Percentiles rank a stretch among this genome's conserved stretches.
Evolutionary conservation across 768 basidiomycete genomes (phyloP).

Genomic region (Agrocybe praecox): DNA sequence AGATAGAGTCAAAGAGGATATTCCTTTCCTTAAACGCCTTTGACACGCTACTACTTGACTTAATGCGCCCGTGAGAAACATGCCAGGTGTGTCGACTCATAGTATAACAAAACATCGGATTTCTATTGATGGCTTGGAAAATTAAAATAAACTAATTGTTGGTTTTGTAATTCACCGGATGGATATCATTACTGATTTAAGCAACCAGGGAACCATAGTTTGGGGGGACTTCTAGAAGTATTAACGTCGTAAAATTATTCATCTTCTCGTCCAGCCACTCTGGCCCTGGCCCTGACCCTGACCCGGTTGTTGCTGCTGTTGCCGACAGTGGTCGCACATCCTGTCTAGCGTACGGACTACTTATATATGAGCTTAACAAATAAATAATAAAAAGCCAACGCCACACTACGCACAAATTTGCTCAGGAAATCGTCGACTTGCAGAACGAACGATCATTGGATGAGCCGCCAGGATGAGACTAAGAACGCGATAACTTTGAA

Average conservation of each 20-base stretch:
- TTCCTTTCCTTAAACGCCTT: not conserved
- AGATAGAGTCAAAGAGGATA: conserved; percentile 14
- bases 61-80: conserved; percentile 1
- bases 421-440: conserved; percentile 72
- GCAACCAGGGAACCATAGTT: not conserved
- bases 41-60: not conserved
- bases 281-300: conserved; percentile 7
- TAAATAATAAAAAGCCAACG: not conserved
- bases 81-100: no score
- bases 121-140: not conserved
- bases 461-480: conserved; percentile 11
- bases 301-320: conserved; percentile 10
- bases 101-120: not conserved
- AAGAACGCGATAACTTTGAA: conserved; percentile 9
- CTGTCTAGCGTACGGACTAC: conserved; percentile 19
- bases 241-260: not conserved
- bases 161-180: not conserved
- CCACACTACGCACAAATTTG: conserved; percentile 50
- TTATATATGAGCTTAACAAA: conserved; percentile 5
- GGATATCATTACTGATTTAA: not conserved
- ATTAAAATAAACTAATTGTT: not conserved
- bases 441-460: not conserved
- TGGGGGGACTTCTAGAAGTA: not conserved
- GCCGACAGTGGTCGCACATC: conserved; percentile 30
- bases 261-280: not conserved